Percentiles rank a stretch among this genome's conserved stretches.
Conservation (phyloP, 2,329 filamentous ascomycete species). For the Penicillium sp. region DNA sequence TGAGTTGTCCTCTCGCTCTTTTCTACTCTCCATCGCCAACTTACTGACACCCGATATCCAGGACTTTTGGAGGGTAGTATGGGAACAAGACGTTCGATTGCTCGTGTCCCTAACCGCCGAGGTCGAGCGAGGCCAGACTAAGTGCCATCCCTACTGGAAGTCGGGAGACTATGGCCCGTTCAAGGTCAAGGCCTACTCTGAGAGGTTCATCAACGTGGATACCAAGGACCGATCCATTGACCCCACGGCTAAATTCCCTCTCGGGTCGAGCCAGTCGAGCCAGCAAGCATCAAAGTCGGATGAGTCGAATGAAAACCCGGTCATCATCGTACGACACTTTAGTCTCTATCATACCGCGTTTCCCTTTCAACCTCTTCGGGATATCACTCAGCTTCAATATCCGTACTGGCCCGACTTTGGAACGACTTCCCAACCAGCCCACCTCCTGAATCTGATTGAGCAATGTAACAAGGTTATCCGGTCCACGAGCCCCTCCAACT, state of each 20-base stretch:
- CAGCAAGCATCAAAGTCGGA: slow-evolving; percentile 30
- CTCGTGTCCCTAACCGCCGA: slow-evolving; percentile 97
- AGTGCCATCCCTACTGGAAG: slow-evolving; percentile 94
- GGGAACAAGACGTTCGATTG: slow-evolving; percentile 94
- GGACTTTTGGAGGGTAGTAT: slow-evolving; percentile 98
- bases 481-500: slow-evolving; percentile 35
- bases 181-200: slow-evolving; percentile 74
- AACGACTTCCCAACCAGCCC: slow-evolving; percentile 82
- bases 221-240: slow-evolving; percentile 51
- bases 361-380: slow-evolving; percentile 83
- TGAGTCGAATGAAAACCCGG: slow-evolving; percentile 55
- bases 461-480: slow-evolving; percentile 72
- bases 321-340: slow-evolving; percentile 85
- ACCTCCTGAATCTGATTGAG: slow-evolving; percentile 87
- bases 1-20: slow-evolving; percentile 51
- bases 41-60: slow-evolving; percentile 40
- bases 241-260: slow-evolving; percentile 27
- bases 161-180: slow-evolving; percentile 76
- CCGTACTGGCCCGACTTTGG: slow-evolving; percentile 98
- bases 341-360: slow-evolving; percentile 74
- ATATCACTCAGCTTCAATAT: slow-evolving; percentile 94
- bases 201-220: slow-evolving; percentile 80
- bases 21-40: neutral
- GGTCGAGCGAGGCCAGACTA: slow-evolving; percentile 87
- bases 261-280: slow-evolving; percentile 5